Conservation (phyloP, 83 land plant genomes). For the Isoetes engelmannii region DNA sequence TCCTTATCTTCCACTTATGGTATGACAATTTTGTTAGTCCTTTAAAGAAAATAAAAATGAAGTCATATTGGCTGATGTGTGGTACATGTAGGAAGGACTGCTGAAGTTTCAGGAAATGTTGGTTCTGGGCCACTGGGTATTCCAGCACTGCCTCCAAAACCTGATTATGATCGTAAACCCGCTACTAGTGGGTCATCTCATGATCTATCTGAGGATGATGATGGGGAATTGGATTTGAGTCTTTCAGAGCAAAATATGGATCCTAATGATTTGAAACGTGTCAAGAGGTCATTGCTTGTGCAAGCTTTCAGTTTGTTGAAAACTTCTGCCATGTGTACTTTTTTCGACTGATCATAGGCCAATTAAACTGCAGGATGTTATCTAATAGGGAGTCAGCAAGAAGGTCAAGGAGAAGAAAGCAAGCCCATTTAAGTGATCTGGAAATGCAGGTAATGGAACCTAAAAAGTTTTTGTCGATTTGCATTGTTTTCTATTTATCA, state of each 20-base stretch:
- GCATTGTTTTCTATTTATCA: no score
- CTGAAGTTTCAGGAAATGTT: neutral
- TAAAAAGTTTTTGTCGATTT: neutral
- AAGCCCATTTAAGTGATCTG: slow-evolving; percentile 75
- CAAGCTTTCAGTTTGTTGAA: neutral
- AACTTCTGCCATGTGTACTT: neutral
- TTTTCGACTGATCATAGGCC: neutral
- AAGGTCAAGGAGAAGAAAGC: slow-evolving; percentile 77
- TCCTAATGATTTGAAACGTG: slow-evolving; percentile 68
- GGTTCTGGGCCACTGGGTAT: slow-evolving; percentile 37
- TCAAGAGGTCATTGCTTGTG: slow-evolving; percentile 45
- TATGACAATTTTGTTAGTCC: neutral
- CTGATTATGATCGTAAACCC: slow-evolving; percentile 27
- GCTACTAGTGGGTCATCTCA: slow-evolving; percentile 77
- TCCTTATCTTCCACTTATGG: neutral
- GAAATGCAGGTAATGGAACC: slow-evolving; percentile 56
- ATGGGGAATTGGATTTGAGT: slow-evolving; percentile 44
- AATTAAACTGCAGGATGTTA: slow-evolving; percentile 47
- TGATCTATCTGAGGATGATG: slow-evolving; percentile 89
- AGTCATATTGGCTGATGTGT: neutral
- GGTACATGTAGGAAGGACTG: neutral
- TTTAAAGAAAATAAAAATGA: neutral
- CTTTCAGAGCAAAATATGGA: slow-evolving; percentile 37
- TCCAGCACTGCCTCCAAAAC: slow-evolving; percentile 48
- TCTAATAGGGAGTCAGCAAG: slow-evolving; percentile 86